Evolutionary conservation across 2,329 filamentous ascomycete genomes (phyloP).

Genomic region (Didymella pomorum): DNA sequence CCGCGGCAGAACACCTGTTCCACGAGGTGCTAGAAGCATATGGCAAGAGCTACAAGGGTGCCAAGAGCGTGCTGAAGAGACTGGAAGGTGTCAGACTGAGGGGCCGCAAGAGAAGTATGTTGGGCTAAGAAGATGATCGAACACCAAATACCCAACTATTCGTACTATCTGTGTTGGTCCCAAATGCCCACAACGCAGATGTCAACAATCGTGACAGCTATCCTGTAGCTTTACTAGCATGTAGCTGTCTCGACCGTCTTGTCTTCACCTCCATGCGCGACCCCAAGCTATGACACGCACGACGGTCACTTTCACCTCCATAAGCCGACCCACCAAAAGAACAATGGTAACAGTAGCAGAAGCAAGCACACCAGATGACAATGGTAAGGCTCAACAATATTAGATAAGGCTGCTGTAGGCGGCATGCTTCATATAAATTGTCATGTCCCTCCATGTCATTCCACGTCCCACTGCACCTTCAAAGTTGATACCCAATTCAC

Average conservation of each 20-base stretch:
- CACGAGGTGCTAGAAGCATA: slow-evolving; percentile 78
- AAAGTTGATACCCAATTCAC: neutral
- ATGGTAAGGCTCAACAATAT: slow-evolving; percentile 14
- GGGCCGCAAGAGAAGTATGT: slow-evolving; percentile 95
- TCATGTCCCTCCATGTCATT: neutral
- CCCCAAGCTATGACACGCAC: neutral
- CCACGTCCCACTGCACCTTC: neutral
- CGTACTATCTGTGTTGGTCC: neutral
- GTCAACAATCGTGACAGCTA: too few species aligned
- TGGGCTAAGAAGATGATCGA: slow-evolving; percentile 66
- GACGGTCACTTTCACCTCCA: slow-evolving; percentile 3
- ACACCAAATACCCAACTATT: slow-evolving; percentile 7
- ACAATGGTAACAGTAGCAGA: slow-evolving; percentile 4
- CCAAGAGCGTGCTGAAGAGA: slow-evolving; percentile 76
- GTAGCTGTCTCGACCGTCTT: neutral
- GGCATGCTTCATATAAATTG: neutral
- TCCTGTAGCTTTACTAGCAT: neutral
- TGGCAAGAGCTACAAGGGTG: slow-evolving; percentile 75
- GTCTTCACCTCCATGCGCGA: neutral
- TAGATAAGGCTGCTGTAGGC: neutral
- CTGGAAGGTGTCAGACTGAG: slow-evolving; percentile 93
- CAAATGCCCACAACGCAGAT: neutral
- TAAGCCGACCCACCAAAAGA: neutral
- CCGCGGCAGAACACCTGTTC: slow-evolving; percentile 80
- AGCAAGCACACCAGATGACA: neutral